Evolutionary conservation across 257 asterid genomes (phyloP).

Genomic region (Nicotiana sylvestris): DNA sequence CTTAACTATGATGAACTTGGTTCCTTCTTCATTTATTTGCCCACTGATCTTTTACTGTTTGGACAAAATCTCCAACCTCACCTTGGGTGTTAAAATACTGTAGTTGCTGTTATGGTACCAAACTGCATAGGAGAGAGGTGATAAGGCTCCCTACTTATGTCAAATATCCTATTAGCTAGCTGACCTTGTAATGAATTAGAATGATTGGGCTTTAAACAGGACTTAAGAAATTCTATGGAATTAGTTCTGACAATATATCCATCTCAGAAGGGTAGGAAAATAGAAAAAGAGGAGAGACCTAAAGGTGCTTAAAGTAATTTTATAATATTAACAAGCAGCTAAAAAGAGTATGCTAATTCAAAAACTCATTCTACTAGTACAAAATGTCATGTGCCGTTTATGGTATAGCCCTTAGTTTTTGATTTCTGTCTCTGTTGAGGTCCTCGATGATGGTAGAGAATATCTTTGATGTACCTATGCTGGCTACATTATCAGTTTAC

Average conservation of each 20-base stretch:
- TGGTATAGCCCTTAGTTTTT: neutral
- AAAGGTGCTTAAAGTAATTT: neutral
- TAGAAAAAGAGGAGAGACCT: neutral
- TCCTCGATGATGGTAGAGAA: neutral
- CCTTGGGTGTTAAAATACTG: neutral
- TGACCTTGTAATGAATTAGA: neutral
- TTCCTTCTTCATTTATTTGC: neutral
- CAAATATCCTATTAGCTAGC: neutral
- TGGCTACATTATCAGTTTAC: neutral
- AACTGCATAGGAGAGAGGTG: neutral
- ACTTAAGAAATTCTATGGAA: neutral
- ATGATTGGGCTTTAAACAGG: neutral
- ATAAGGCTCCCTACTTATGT: neutral
- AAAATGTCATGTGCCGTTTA: neutral
- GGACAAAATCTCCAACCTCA: neutral
- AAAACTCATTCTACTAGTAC: neutral
- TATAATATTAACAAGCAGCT: neutral
- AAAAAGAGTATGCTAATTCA: neutral
- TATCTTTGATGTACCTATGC: neutral
- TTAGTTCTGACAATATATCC: neutral
- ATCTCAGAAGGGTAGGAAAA: neutral
- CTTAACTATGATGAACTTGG: neutral
- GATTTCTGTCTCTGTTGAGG: neutral
- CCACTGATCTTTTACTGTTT: neutral
- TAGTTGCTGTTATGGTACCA: neutral